Percentiles rank a stretch among this genome's conserved stretches.
Evolutionary conservation across 768 basidiomycete genomes (phyloP).

Genomic region (Mycena indigotica): DNA sequence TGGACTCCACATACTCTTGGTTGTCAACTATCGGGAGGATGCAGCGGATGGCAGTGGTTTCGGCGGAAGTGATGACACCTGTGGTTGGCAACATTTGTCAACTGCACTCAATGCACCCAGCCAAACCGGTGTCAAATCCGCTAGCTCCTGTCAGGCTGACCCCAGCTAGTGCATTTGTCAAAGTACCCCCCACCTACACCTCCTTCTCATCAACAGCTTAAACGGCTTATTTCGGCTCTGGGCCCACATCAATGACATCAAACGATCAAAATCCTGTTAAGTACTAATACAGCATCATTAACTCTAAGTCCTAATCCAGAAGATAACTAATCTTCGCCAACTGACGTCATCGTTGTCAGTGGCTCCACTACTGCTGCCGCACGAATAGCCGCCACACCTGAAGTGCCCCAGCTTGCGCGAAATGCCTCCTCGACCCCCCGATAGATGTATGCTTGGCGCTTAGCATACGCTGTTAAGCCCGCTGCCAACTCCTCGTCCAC

Average conservation of each 20-base stretch:
- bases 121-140: too few relatives aligned
- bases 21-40: conserved; percentile 16
- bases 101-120: neutral
- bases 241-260: neutral
- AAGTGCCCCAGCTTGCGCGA: neutral
- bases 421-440: neutral
- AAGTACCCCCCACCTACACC: neutral
- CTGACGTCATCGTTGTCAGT: neutral
- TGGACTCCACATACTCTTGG: conserved; percentile 11
- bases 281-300: neutral
- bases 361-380: neutral
- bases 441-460: neutral
- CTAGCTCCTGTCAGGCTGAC: neutral
- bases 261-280: neutral
- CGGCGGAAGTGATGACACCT: too few relatives aligned
- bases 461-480: neutral
- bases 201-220: neutral
- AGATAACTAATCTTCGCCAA: neutral
- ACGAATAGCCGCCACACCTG: too few relatives aligned
- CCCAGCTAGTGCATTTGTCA: neutral
- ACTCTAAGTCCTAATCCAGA: neutral
- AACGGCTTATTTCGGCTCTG: neutral
- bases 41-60: conserved; percentile 17
- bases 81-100: neutral
- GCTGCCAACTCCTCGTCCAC: neutral